Base-by-base conservation (phyloP, 169 alveolate genomes). In the Eimeria sp. region DNA sequence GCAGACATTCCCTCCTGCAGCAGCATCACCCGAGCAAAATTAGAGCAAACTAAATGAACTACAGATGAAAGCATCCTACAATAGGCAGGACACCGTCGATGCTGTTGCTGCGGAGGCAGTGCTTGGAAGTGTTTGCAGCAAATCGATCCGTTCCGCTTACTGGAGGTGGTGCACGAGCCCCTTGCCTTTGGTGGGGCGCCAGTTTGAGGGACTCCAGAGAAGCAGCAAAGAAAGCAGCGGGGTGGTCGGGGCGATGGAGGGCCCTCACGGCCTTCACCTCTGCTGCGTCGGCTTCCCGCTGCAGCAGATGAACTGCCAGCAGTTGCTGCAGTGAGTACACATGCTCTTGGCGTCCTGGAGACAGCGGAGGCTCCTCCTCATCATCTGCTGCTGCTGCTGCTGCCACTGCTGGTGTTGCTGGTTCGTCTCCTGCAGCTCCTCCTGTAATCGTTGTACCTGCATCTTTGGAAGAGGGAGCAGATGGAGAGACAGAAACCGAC, bases 271-370 rank as follows among this genome's bases (percentile, higher is more conserved):
- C 76, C 40, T 20, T 84, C 5, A 58, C 92, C 5, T 47, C 89
- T 80, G 89, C 89, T 43, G 86, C 86, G 4, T 76, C 87, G 22
- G 61, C 87, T 54, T 84, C 92, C 78, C 92, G 92, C 92, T 84
- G 92, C 76, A 13, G 92, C 76, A 57, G 92, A 27, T 84, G 58
- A 20, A 84, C 76, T 11, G 92, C 92, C 4, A 84, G 76, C 73
- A 84, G 78, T 78, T 84, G 78, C 76, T 84, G 92, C 58, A 51
- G 78, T 58, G 92, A 27, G n/a, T 84, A 84, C 7, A 57, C 78
- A 3, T 22, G 40, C 22, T 78, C 78, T 4, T 51, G 40, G 78
- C 73, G 63, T n/a, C 78, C 80, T n/a, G 45, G 43, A n/a, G 40
- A 25, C 45, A 25, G 67, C n/a, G 65, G 65, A 5, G 51, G 65